Evolutionary conservation across 768 basidiomycete genomes (phyloP), one percentile per base, ranked within the genome.

Genomic region (Tulasnella sp.): DNA sequence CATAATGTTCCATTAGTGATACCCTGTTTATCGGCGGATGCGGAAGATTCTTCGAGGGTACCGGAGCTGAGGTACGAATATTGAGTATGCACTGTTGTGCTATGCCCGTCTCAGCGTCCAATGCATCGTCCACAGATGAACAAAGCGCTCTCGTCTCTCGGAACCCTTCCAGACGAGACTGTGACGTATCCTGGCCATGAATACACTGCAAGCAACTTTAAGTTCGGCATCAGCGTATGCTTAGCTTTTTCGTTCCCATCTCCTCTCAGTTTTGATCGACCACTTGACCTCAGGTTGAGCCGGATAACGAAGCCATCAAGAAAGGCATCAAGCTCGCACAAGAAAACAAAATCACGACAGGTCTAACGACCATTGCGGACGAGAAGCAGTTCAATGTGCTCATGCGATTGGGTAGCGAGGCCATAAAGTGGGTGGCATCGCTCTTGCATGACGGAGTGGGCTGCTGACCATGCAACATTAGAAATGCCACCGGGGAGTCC

Each of bases 381-480:
- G 96, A 98, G 83, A 95, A 94, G 81, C 83, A 87, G 75, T 95
- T 92, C 92, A 98, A 98, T 80, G 88, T 94, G 8, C 98, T 98
- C 80, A 94, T 97, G 93, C 86, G 94, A 19, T 81, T 94, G 12
- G 80, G 84, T 5, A 86, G 82, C 74, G 82, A 83, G 5, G 83
- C 86, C 5, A 86, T 95, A 39, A 82, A 83, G 92, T 93, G 75
- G 73, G 88, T 82, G 7, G n/a, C 39, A 52, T 47, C 14, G 36
- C 22, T 17, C n/a, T 71, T 11, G 26, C 8, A 19, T 59, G 62
- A 29, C 36, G 0, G 6, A 19, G 64, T 19, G n/a, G n/a, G n/a
- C n/a, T n/a, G n/a, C n/a, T n/a, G n/a, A 14, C 6, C 72, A 7
- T 35, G 37, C 16, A 11, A 47, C n/a, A 8, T 70, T 75, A 94